These are phyloP conservation scores for Trichoderma semiorbis DNA, from an alignment of 2,329 filamentous ascomycete genomes.

Conservation along the genomic window DNA sequence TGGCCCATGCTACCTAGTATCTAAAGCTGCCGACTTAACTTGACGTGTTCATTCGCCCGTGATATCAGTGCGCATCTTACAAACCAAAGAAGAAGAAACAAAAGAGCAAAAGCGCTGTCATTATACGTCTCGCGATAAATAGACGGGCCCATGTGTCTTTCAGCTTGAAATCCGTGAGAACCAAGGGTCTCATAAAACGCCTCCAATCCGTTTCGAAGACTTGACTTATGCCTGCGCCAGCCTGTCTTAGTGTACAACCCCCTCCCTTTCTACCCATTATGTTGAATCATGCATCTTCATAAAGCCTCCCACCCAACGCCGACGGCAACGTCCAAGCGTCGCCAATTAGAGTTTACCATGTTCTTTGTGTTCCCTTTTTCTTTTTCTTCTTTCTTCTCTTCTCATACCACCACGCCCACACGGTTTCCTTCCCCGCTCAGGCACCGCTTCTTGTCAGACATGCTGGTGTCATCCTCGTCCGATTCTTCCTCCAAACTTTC, in stretches of 20 bases:
- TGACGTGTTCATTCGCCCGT: background rate
- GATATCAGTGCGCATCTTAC: background rate
- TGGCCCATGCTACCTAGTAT: background rate
- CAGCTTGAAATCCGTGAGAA: background rate
- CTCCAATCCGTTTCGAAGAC: background rate
- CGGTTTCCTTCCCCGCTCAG: slow-evolving; percentile 28
- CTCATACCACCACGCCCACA: slow-evolving; percentile 31
- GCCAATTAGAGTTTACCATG: background rate
- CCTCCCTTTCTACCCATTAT: background rate
- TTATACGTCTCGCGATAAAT: background rate
- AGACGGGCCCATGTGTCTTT: background rate
- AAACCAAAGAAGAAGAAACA: background rate
- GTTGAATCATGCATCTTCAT: slow-evolving; percentile 7
- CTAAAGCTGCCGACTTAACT: background rate
- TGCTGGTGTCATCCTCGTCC: slow-evolving; percentile 29
- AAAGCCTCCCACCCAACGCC: background rate
- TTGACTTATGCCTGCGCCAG: background rate
- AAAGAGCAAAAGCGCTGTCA: background rate
- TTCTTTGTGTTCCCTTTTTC: background rate
- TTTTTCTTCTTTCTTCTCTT: background rate
- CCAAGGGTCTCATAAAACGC: background rate
- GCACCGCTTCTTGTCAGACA: slow-evolving; percentile 34
- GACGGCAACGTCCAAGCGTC: background rate
- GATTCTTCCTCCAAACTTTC: slow-evolving; percentile 40
- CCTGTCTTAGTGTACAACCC: background rate